Evolutionary conservation across 768 basidiomycete genomes (phyloP).

Genomic region (Pulveroboletus sp.): DNA sequence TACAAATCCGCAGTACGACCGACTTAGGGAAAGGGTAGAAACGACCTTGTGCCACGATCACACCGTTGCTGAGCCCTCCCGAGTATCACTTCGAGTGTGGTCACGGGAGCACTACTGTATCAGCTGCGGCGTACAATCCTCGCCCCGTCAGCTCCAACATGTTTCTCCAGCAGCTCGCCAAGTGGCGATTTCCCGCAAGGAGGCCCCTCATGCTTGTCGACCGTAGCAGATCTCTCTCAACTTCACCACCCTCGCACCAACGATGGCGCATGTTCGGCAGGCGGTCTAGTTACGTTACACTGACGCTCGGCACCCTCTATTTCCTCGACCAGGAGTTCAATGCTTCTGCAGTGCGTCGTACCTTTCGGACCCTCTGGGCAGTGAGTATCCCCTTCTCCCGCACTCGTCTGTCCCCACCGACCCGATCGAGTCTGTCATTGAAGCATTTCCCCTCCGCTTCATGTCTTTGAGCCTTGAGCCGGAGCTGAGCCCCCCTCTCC

Average conservation of each 20-base stretch:
- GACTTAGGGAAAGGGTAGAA: no score
- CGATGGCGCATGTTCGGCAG: constrained; percentile 17
- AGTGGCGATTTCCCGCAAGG: no score
- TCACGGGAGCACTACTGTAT: no score
- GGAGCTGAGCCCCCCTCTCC: background rate
- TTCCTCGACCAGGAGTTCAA: constrained; percentile 40
- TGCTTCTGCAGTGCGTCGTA: constrained; percentile 45
- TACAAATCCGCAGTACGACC: no score
- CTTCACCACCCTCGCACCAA: background rate
- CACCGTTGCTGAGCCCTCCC: no score
- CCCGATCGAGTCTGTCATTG: background rate
- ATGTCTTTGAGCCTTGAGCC: background rate
- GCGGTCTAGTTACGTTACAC: constrained; percentile 21
- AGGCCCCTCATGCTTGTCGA: background rate
- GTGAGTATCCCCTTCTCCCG: constrained; percentile 30
- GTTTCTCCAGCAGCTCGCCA: constrained; percentile 1
- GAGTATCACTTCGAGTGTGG: no score
- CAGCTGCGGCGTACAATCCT: no score
- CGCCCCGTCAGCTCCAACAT: background rate
- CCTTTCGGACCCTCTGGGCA: constrained; percentile 45
- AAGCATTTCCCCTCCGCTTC: background rate
- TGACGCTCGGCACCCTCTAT: constrained; percentile 32
- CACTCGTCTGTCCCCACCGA: background rate
- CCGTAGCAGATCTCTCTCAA: constrained; percentile 1
- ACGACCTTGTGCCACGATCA: no score